Base-by-base conservation (phyloP, 306 rosid genomes). In the Urtica urens region DNA sequence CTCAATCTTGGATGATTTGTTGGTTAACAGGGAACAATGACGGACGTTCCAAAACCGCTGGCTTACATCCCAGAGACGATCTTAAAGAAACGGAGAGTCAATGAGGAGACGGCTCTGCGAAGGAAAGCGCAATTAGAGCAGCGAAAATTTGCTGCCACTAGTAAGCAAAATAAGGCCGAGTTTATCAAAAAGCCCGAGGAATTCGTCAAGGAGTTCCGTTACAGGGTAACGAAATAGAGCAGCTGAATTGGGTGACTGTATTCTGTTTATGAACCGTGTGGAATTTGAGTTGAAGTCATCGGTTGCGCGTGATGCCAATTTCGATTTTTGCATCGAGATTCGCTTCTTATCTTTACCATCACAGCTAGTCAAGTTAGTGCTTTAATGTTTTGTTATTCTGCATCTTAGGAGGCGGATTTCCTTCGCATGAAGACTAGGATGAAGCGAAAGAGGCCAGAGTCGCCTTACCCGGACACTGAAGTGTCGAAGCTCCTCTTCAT, bases 391-490 rank as follows among this genome's bases (percentile, higher is more conserved):
- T n/a, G n/a, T n/a, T n/a, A n/a, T n/a, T n/a, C n/a, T n/a, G n/a
- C n/a, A n/a, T n/a, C n/a, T n/a, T n/a, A 87, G 96, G 97, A 81
- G 76, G 55, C 78, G 43, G 97, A 88, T 69, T 68, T 88, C 7
- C 23, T 84, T 29, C 73, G 80, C 27, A 58, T 81, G 95, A 84
- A 78, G 40, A 76, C 64, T 14, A 79, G 97, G 70, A 46, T 54
- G 25, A 83, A 84, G 77, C 74, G 83, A 63, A 88, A 70, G 57
- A 71, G 70, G 20, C 53, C 78, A 0, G 58, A 55, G 1, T 10
- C 28, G 2, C 33, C 38, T 49, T 24, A 52, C 35, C 23, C 83
- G 35, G 29, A 24, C 28, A n/a, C n/a, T n/a, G n/a, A n/a, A n/a
- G n/a, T n/a, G n/a, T 62, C 85, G 9, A 63, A 72, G 66, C 65